Conservation (phyloP, 2,329 filamentous ascomycete genomes). For the Trichoderma harzianum region DNA sequence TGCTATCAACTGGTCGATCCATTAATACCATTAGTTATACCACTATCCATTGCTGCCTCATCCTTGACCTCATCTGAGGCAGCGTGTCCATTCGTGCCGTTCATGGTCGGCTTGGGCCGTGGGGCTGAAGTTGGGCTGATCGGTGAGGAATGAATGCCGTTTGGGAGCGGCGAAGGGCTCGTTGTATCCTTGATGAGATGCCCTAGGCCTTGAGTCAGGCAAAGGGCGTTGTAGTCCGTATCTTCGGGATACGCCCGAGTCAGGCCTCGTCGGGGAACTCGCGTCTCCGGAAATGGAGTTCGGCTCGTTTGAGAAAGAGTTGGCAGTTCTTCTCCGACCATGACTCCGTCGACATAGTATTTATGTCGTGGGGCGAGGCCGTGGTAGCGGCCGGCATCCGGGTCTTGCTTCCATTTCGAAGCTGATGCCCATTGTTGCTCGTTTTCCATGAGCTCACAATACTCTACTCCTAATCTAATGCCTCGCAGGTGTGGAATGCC, state of each 20-base stretch:
- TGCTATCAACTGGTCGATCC: conserved; percentile 20
- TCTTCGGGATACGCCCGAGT: conserved; percentile 53
- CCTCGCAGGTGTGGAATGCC: conserved; percentile 56
- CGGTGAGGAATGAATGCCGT: conserved; percentile 48
- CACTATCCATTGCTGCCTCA: conserved; percentile 24
- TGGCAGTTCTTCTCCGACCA: conserved; percentile 51
- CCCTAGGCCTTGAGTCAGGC: conserved; percentile 54
- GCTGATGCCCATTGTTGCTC: conserved; percentile 44
- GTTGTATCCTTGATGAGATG: conserved; percentile 49
- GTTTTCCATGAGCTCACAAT: conserved; percentile 55
- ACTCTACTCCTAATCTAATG: conserved; percentile 54
- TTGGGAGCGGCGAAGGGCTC: conserved; percentile 41
- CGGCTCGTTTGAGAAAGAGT: conserved; percentile 46
- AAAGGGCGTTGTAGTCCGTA: conserved; percentile 54
- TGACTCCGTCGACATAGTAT: conserved; percentile 55
- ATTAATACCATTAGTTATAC: conserved; percentile 31
- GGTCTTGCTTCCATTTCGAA: conserved; percentile 59
- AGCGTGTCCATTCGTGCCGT: conserved; percentile 30
- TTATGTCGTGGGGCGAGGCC: conserved; percentile 56
- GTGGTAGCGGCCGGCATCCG: conserved; percentile 48
- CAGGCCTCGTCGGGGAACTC: conserved; percentile 54
- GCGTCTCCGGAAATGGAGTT: conserved; percentile 52
- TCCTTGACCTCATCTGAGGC: conserved; percentile 23
- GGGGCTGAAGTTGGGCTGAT: conserved; percentile 35
- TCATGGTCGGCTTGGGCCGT: conserved; percentile 27